Evolutionary conservation across 129 eudicot species (phyloP), one percentile per base, ranked within the genome.

Genomic region (Centrapalus pauciflorus): DNA sequence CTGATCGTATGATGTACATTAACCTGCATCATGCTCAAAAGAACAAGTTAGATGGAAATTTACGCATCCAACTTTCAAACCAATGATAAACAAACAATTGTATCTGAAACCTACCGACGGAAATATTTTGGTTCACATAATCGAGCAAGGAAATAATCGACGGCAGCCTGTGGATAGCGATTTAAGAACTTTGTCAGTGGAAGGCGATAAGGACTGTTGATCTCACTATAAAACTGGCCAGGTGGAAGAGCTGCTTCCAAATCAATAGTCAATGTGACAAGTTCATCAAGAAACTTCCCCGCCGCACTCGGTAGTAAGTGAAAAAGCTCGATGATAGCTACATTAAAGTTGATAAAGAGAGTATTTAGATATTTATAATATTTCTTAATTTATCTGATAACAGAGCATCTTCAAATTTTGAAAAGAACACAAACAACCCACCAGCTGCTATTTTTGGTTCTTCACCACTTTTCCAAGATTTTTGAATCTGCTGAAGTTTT

Each of bases 391-490:
- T 38, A 67, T 26, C 12, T 20, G 26, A 49, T 51, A 64, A 35
- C 29, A 56, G 27, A 34, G 21, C 62, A 20, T 49, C 49, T 43
- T 43, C 62, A 59, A n/a, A 28, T 17, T 24, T 8, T 61, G 23
- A 25, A 23, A 49, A 69, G 19, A 66, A 25, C 61, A 16, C 6
- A 64, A 19, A 69, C 40, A 65, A 72, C 87, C 54, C 48, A 89
- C 99, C 99, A 70, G 99, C 99, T 73, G 99, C 99, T 49, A 93
- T 82, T 78, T 93, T 93, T 54, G 99, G 99, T 74, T 93, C 99
- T 76, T 93, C 99, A 37, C 99, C 99, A 61, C 90, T 81, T 79
- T 86, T 93, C 99, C 99, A 93, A 11, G 95, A 64, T 76, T 93
- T 93, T 77, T 93, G 99, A 56, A 82, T 74, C 86, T 77, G 96